Conservation (phyloP, 2,329 filamentous ascomycete species). For the Epichloe baconii region DNA sequence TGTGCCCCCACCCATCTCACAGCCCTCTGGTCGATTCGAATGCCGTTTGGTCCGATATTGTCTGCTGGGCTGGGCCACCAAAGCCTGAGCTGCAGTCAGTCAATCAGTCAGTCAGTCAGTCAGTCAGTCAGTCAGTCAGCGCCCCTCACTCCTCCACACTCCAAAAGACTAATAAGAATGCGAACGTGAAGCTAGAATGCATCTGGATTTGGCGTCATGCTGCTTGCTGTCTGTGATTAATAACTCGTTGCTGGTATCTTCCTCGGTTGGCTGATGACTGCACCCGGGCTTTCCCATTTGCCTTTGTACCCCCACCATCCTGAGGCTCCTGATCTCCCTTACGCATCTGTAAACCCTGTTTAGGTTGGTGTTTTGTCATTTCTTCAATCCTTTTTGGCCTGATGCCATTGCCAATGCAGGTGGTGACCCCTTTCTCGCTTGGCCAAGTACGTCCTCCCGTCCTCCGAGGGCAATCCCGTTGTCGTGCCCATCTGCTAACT, state of each 20-base stretch:
- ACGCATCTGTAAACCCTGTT: neutral
- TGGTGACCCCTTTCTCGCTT: neutral
- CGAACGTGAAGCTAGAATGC: neutral
- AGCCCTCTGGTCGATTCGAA: neutral
- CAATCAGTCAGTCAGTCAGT: too few relatives aligned
- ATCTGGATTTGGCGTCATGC: neutral
- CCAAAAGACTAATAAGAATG: too few relatives aligned
- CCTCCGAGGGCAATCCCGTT: neutral
- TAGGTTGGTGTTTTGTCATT: slow-evolving; percentile 2
- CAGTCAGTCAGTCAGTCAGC: too few relatives aligned
- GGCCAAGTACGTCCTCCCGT: neutral
- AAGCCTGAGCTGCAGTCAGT: too few relatives aligned
- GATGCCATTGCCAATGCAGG: neutral
- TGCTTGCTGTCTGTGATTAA: too few relatives aligned
- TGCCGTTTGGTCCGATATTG: neutral
- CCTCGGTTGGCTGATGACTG: neutral
- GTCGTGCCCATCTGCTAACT: neutral
- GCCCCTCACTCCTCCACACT: too few relatives aligned
- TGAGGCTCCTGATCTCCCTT: neutral
- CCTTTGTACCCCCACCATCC: neutral
- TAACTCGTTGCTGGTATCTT: neutral
- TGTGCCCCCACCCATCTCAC: neutral
- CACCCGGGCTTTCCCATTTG: neutral
- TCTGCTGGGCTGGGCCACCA: too few relatives aligned
- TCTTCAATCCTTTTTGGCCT: neutral